A percentile compares a stretch with the other conserved stretches of the same genome.
These are phyloP conservation scores for Discostella stelligeroides DNA, from an alignment of 108 stramenopile genomes.

Conservation along the genomic window DNA sequence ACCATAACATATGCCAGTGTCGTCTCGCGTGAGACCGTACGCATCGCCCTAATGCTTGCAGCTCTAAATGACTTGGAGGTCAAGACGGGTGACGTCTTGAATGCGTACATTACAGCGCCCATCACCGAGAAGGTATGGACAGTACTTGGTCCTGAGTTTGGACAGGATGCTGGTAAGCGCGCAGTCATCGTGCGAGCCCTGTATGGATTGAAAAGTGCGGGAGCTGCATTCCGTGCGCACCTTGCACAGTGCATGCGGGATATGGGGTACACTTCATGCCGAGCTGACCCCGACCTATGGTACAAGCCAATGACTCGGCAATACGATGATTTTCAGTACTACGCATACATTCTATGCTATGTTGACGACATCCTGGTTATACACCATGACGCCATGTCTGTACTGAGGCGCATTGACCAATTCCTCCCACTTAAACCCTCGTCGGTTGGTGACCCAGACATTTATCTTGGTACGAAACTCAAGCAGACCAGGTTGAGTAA, in stretches of 20 bases:
- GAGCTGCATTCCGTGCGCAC: constrained; percentile 2
- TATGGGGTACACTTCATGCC: constrained; percentile 20
- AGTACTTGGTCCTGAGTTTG: too few relatives aligned
- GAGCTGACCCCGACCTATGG: constrained; percentile 54
- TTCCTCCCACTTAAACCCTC: constrained; percentile 13
- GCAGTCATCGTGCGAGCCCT: constrained; percentile 32
- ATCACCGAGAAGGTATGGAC: too few relatives aligned
- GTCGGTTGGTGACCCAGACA: too few relatives aligned
- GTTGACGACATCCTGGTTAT: constrained; percentile 27
- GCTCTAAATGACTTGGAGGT: constrained; percentile 42
- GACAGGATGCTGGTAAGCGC: background rate
- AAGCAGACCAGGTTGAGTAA: too few relatives aligned
- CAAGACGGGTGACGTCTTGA: constrained; percentile 41
- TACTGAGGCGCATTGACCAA: constrained; percentile 1
- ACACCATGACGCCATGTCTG: constrained; percentile 26
- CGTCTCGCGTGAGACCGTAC: constrained; percentile 56
- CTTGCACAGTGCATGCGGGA: constrained; percentile 39
- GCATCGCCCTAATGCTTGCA: constrained; percentile 49
- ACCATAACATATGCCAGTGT: constrained; percentile 38
- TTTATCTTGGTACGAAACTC: constrained; percentile 47
- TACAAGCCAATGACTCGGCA: constrained; percentile 1
- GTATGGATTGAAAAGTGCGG: too few relatives aligned
- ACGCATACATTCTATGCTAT: constrained; percentile 49
- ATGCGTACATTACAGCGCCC: too few relatives aligned
- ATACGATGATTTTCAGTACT: constrained; percentile 28